These are phyloP conservation scores for Scedosporium aurantiacum DNA, from an alignment of 2,329 filamentous ascomycete species.

Conservation along the genomic window DNA sequence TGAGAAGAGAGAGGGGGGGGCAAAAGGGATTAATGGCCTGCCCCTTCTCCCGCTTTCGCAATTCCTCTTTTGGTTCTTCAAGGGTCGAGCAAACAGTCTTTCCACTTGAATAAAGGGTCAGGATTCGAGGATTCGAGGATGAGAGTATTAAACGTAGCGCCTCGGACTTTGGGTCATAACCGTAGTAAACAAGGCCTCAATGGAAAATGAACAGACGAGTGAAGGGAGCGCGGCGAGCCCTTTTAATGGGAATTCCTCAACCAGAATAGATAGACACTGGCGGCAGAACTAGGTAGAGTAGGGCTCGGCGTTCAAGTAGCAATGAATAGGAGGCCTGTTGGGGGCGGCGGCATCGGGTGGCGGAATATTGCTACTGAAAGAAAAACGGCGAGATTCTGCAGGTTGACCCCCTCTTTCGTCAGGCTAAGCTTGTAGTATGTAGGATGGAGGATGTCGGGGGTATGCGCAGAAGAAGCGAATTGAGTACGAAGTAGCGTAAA, in stretches of 20 bases:
- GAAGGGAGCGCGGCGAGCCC: neutral
- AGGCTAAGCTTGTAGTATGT: neutral
- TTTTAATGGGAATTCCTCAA: neutral
- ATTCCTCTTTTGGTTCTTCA: neutral
- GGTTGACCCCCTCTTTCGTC: neutral
- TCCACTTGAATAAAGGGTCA: neutral
- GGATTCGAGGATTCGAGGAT: neutral
- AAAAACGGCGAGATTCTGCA: conserved; percentile 1
- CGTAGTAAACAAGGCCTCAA: neutral
- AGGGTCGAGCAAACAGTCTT: neutral
- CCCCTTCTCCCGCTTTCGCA: neutral
- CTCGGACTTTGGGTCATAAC: neutral
- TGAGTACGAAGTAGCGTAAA: neutral
- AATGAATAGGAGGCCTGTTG: neutral
- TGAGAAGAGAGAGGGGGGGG: neutral
- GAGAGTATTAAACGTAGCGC: neutral
- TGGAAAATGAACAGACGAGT: neutral
- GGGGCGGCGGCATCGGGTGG: neutral
- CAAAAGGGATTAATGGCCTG: neutral
- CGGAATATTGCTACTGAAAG: neutral
- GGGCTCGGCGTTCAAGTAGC: neutral
- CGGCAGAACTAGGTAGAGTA: neutral
- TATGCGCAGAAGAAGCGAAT: neutral
- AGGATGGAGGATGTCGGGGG: too few species aligned
- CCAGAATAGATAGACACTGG: neutral